These are phyloP conservation scores for Penicillium ochrochloron DNA, from an alignment of 495 filamentous ascomycete species.

Conservation along the genomic window DNA sequence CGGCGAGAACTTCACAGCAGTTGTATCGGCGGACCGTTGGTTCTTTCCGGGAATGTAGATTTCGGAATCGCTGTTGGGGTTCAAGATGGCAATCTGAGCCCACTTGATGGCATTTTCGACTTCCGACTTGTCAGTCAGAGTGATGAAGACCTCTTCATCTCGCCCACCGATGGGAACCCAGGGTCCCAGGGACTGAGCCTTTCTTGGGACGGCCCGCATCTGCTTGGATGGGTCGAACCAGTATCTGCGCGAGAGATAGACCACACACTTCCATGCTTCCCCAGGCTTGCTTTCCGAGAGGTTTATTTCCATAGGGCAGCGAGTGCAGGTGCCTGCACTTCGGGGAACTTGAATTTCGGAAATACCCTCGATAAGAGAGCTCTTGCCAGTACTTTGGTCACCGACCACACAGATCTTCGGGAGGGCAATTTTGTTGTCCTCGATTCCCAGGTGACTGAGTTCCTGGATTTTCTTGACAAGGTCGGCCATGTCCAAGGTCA, in stretches of 20 bases:
- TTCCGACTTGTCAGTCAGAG: slow-evolving; percentile 44
- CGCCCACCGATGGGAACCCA: slow-evolving; percentile 44
- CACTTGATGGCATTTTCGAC: slow-evolving; percentile 64
- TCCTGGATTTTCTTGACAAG: slow-evolving; percentile 54
- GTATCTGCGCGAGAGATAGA: slow-evolving; percentile 65
- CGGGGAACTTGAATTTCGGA: slow-evolving; percentile 78
- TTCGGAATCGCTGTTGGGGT: slow-evolving; percentile 52
- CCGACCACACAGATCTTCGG: slow-evolving; percentile 81
- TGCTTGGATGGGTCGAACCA: slow-evolving; percentile 35
- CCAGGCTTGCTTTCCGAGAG: slow-evolving; percentile 54
- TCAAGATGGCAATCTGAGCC: slow-evolving; percentile 75
- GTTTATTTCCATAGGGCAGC: slow-evolving; percentile 80
- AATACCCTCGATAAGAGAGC: slow-evolving; percentile 78
- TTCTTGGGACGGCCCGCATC: slow-evolving; percentile 10
- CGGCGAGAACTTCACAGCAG: slow-evolving; percentile 70
- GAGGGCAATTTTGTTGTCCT: slow-evolving; percentile 61
- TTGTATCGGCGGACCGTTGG: slow-evolving; percentile 22
- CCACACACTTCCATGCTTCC: slow-evolving; percentile 62
- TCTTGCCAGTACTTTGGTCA: slow-evolving; percentile 82
- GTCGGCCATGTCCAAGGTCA: slow-evolving; percentile 45
- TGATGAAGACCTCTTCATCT: slow-evolving; percentile 48
- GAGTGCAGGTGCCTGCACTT: slow-evolving; percentile 70
- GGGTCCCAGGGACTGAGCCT: slow-evolving; percentile 44
- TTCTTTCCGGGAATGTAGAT: slow-evolving; percentile 55
- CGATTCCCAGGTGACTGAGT: slow-evolving; percentile 52